phyloP scores from a whole-genome alignment of 331 rosid genomes.

The Rosa hybrid region DNA sequence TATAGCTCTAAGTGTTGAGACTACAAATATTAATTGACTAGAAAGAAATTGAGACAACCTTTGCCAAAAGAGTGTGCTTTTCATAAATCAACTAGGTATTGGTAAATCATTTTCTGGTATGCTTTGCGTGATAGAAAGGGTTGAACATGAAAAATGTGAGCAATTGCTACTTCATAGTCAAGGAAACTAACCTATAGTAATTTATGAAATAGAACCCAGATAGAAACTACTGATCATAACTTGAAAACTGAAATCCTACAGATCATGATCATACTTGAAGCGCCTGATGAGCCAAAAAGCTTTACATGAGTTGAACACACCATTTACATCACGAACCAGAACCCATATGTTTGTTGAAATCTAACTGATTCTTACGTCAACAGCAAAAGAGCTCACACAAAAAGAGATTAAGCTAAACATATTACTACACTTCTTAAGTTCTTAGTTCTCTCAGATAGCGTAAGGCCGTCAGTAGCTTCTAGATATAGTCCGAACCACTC shows the following conservation, averaged over 20 bases:
- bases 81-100: not conserved
- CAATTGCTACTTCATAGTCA: not conserved
- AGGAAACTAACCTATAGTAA: not conserved
- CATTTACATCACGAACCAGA: not conserved
- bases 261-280: conserved; percentile 2
- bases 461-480: not conserved
- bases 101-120: not conserved
- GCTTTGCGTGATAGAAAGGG: not conserved
- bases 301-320: not conserved
- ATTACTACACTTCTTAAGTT: not conserved
- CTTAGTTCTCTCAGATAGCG: not conserved
- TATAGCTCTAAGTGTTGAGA: too few species aligned
- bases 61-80: not conserved
- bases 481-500: conserved; percentile 73
- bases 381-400: not conserved
- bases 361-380: not conserved
- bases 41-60: not conserved
- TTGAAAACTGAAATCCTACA: not conserved
- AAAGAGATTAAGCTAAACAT: not conserved
- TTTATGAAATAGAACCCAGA: not conserved
- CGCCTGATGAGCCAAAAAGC: not conserved
- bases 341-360: not conserved
- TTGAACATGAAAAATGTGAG: not conserved
- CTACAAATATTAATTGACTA: not conserved
- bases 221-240: not conserved